phyloP scores from a whole-genome alignment of 768 basidiomycete species.

The Tricholomella constricta region DNA sequence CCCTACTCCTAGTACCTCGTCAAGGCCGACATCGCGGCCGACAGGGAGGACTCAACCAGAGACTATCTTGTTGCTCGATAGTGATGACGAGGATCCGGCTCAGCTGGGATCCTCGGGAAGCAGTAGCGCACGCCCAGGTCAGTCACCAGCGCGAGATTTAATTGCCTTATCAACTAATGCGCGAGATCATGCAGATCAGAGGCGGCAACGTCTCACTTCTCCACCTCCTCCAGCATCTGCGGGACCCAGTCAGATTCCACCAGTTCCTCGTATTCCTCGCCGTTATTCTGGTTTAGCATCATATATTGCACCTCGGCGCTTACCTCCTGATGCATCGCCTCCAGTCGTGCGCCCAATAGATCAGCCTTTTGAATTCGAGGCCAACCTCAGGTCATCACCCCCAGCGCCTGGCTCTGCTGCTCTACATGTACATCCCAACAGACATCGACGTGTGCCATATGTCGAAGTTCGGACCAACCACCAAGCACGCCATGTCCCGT shows the following conservation, averaged over 20 bases:
- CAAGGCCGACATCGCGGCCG: constrained; percentile 16
- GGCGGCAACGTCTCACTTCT: constrained; percentile 33
- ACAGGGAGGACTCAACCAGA: constrained; percentile 19
- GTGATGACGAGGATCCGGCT: constrained; percentile 37
- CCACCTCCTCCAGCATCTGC: constrained; percentile 49
- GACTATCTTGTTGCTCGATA: constrained; percentile 39
- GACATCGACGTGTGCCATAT: constrained; percentile 24
- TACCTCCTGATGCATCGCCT: constrained; percentile 30
- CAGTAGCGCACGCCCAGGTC: constrained; percentile 16
- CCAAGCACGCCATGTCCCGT: constrained; percentile 55
- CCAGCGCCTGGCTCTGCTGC: constrained; percentile 18
- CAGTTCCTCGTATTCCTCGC: constrained; percentile 54
- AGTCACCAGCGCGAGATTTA: constrained; percentile 5
- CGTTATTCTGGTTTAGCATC: constrained; percentile 38
- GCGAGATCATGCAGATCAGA: constrained; percentile 2
- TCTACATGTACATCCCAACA: constrained; percentile 21
- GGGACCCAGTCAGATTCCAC: constrained; percentile 44
- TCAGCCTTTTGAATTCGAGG: constrained; percentile 56
- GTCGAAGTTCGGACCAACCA: constrained; percentile 37
- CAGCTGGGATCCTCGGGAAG: constrained; percentile 8
- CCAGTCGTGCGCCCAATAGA: constrained; percentile 53
- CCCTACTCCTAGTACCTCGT: not conserved
- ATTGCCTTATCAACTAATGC: constrained; percentile 5
- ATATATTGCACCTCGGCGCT: constrained; percentile 37
- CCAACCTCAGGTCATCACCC: constrained; percentile 16